Evolutionary conservation across 2,329 filamentous ascomycete genomes (phyloP).

Genomic region (Penicillium griseofulvum): DNA sequence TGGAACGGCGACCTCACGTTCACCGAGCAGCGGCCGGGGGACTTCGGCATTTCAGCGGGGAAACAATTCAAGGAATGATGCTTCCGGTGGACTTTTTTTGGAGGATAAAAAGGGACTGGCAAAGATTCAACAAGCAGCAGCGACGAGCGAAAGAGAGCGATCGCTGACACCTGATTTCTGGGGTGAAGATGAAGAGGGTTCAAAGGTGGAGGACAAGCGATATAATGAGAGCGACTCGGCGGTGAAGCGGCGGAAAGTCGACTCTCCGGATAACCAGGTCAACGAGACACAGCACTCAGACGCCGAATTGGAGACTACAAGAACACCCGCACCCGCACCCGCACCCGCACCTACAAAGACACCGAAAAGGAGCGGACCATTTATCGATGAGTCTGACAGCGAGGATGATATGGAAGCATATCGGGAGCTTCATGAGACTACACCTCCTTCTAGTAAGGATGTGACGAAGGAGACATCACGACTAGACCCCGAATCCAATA

Average conservation of each 20-base stretch:
- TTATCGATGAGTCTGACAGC: constrained; percentile 52
- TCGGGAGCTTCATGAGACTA: constrained; percentile 17
- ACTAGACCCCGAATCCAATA: no score
- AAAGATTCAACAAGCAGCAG: constrained; percentile 4
- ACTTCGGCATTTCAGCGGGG: constrained; percentile 14
- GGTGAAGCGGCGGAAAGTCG: constrained; percentile 36
- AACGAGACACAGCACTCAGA: neutral
- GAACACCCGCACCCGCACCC: constrained; percentile 2
- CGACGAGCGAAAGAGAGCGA: constrained; percentile 14
- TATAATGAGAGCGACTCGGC: constrained; percentile 34
- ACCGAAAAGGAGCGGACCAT: constrained; percentile 29
- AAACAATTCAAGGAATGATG: constrained; percentile 10
- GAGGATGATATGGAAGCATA: constrained; percentile 47
- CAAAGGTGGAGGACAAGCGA: constrained; percentile 17
- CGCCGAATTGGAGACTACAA: neutral
- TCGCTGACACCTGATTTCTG: constrained; percentile 35
- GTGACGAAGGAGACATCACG: neutral
- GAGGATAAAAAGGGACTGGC: constrained; percentile 30
- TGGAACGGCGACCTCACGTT: constrained; percentile 23
- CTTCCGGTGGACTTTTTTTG: constrained; percentile 34
- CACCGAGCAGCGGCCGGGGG: constrained; percentile 30
- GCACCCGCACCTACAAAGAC: neutral
- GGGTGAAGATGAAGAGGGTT: constrained; percentile 26
- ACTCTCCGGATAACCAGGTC: constrained; percentile 8
- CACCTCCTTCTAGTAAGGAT: neutral